Base-by-base conservation (phyloP, 306 rosid genomes). In the Lathyrus aphaca region DNA sequence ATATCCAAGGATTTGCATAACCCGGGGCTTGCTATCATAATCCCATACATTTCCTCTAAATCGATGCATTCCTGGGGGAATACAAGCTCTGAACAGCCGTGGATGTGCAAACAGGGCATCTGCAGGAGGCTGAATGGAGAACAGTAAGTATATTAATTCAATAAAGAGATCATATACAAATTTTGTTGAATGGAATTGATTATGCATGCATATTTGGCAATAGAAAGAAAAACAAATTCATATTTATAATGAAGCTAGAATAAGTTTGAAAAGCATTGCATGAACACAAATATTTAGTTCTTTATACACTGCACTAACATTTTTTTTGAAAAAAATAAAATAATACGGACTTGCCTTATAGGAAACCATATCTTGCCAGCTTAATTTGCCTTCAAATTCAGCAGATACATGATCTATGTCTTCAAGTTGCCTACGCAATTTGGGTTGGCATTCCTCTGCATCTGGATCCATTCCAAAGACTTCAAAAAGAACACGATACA, bases 41-140 rank as follows among this genome's bases (percentile, higher is more conserved):
- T 93, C 98, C 98, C 97, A 93, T 74, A 90, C 62, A 74, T 86
- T 93, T 74, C 97, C 96, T 80, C 97, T 83, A 69, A 88, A 93
- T 70, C 91, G 87, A 71, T 93, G 98, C 97, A 90, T 93, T 38
- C 96, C 96, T 4, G 97, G 97, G 46, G 97, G 97, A 69, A 90
- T 92, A 65, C 96, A 93, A 30, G 97, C 98, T 82, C 96, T 85
- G 64, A 93, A 93, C 76, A 93, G 84, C 85, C 96, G 80, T 13
- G 98, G 97, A 27, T 93, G 91, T 12, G 84, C 91, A 82, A 93
- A 93, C 29, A 93, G 79, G 54, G 97, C 93, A 86, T 93, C 98
- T 85, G 91, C 91, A 71, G 96, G 97, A 79, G 96, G 89, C 97
- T 93, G 88, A 74, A 71, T 75, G 68, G 48, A 73, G 35, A 69